Evolutionary conservation across 257 asterid species (phyloP).

Genomic region (Salvia splendens): DNA sequence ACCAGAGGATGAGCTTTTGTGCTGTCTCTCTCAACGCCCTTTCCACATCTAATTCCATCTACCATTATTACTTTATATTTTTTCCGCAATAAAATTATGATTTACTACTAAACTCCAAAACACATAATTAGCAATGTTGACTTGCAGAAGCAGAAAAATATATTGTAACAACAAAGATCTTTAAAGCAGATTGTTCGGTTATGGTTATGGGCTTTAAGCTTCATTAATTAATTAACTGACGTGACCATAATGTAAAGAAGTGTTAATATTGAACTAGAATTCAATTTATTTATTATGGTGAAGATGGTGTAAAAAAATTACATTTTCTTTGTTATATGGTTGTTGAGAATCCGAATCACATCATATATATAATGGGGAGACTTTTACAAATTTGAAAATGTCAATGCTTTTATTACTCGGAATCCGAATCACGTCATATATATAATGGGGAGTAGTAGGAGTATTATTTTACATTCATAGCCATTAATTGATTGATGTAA

Average conservation of each 20-base stretch:
- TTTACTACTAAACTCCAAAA: constrained; percentile 16
- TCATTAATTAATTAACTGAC: constrained; percentile 12
- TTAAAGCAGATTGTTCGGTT: constrained; percentile 26
- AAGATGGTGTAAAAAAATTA: neutral
- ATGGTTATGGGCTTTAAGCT: constrained; percentile 18
- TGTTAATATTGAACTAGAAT: too few relatives aligned
- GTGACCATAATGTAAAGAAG: neutral
- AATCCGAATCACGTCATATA: neutral
- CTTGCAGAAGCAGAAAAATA: constrained; percentile 17
- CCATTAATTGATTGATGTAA: too few relatives aligned
- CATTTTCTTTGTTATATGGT: neutral
- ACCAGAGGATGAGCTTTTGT: neutral
- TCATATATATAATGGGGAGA: neutral
- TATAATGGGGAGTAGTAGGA: neutral
- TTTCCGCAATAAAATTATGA: constrained; percentile 6
- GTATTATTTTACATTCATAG: too few relatives aligned
- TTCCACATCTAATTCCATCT: constrained; percentile 1
- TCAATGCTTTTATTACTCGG: neutral
- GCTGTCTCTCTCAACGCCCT: neutral
- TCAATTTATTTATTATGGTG: neutral
- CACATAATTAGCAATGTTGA: constrained; percentile 33
- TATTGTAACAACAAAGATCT: constrained; percentile 20
- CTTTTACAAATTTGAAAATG: neutral
- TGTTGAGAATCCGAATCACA: neutral
- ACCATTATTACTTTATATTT: neutral